Evolutionary conservation across 1,139 yeast species (phyloP), one percentile per base, ranked within the genome.

Genomic region (Arxiozyma telluris): DNA sequence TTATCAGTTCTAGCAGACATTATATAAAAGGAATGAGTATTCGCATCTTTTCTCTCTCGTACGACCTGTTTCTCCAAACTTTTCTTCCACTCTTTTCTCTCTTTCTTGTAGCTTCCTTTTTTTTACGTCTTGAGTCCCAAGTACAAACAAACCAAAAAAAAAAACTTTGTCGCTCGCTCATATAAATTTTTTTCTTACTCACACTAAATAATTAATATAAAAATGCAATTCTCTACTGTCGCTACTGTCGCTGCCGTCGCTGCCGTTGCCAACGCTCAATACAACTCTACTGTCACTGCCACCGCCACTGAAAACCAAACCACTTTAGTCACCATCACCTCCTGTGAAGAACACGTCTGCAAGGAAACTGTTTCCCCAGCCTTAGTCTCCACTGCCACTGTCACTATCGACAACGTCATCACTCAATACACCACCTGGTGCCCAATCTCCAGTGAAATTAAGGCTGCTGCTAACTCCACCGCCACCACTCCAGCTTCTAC

Each of bases 291-390:
- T 60, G 39, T 25, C 44, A 64, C 73, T 54, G 69, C 69, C 49
- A 65, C 71, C 53, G 68, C 64, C 47, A 66, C 74, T 54, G 60
- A 67, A 46, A 59, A 62, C 48, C 51, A 64, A 52, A 74, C 76
- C 59, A 71, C 78, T 56, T 69, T 75, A 58, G 71, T 75, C 56
- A 78, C 83, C 65, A 71, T 78, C 70, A 78, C 82, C 57, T 72
- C 77, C 53, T 79, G 84, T 71, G 64, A 58, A 50, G 59, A 59
- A 42, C 61, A 66, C 61, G 61, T 59, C 50, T 69, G 72, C 62
- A 57, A 60, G 51, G 70, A 66, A 59, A 60, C 66, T 38, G 67
- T 63, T 47, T 64, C 71, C 53, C 62, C 67, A 60, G 71, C 71
- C 61, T 60, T 65, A 60, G 65, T 67, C 45, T 68, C 72, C 49